A percentile compares a stretch with the other conserved stretches of the same genome.
Evolutionary conservation across 2,329 filamentous ascomycete genomes (phyloP).

Genomic region (Cryphonectria nitschkei): DNA sequence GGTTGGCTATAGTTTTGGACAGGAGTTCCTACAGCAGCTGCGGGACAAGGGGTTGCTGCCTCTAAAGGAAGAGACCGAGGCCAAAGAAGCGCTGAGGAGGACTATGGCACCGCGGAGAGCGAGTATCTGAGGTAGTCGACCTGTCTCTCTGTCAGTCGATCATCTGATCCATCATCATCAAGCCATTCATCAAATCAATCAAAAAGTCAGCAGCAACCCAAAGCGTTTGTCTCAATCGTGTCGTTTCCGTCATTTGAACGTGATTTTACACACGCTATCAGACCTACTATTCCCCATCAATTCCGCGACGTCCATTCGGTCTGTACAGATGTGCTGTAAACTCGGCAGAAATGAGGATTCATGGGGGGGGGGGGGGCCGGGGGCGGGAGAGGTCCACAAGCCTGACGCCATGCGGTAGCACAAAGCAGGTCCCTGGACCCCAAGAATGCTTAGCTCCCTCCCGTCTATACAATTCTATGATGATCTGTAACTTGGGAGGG

Average conservation of each 20-base stretch:
- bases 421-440: conserved; percentile 23
- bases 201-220: background rate
- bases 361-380: background rate
- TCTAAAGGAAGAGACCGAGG: conserved; percentile 71
- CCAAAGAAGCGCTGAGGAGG: conserved; percentile 74
- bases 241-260: background rate
- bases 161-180: background rate
- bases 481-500: background rate
- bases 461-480: background rate
- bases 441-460: conserved; percentile 3
- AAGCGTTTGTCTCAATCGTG: background rate
- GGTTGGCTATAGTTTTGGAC: conserved; percentile 84
- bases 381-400: conserved; percentile 1
- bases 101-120: conserved; percentile 80
- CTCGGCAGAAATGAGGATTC: background rate
- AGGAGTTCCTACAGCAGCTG: conserved; percentile 76
- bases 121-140: conserved; percentile 61
- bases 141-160: background rate
- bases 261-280: background rate
- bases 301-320: background rate
- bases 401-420: conserved; percentile 22
- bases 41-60: conserved; percentile 77
- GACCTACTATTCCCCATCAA: background rate
- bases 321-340: background rate
- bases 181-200: background rate